Base-by-base conservation (phyloP, 1,284 basidiomycete genomes). In the Apiotrichum veenhuisii region DNA sequence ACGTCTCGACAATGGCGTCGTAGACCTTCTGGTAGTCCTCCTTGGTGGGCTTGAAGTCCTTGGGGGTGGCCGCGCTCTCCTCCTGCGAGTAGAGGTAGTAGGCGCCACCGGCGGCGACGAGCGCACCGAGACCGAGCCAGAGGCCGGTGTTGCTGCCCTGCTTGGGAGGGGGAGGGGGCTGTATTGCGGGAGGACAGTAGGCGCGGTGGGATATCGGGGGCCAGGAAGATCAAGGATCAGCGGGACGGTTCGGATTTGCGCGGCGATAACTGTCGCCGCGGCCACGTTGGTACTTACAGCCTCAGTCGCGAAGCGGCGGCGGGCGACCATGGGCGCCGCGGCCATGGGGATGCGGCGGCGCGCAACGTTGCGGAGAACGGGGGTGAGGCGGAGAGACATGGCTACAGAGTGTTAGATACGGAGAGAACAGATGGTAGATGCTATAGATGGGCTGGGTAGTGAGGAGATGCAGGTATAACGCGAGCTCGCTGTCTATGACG, bases 1-100 rank as follows among this genome's bases (percentile, higher is more conserved):
- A 75, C 25, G 84, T 68, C 26, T 88, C 85, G 26, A 87, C 87
- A 73, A 96, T 86, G 58, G 78, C 82, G 79, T 94, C 88, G 82
- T 96, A 96, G 22, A 95, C 89, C 84, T 93, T 91, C 75, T 91
- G 87, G 73, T 92, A 94, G 73, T 93, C 91, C 50, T 84, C 85
- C 61, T 71, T 58, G 23, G 69, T 54, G 49, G 80, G 75, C 0
- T 81, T 79, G 14, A 83, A 82, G 37, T 41, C 37, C 65, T 81
- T 81, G 30, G 79, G 79, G 26, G 80, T 72, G 57, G 84, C 82
- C 25, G 57, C 30, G 11, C 69, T 58, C 22, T 68, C 71, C 36
- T 63, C 55, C 27, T 70, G 69, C n/a, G 64, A 70, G 61, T 66
- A 76, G 67, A 75, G 74, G 63, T 69, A 67, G 69, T 76, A 77